Base-by-base conservation (phyloP, 2,329 filamentous ascomycete genomes). In the Gnomoniopsis sp. region DNA sequence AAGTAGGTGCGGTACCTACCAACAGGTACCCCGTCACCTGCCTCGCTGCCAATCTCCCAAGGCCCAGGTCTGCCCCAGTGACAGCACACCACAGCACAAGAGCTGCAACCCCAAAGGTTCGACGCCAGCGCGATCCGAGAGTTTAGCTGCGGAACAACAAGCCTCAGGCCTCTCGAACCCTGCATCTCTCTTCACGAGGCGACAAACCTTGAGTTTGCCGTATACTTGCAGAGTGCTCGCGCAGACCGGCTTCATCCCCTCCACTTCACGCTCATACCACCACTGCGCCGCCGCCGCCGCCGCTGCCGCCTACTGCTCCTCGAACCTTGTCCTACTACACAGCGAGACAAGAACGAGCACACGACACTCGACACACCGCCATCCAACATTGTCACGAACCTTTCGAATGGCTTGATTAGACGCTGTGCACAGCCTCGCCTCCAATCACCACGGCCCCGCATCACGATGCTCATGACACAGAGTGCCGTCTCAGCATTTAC, bases 401-500 rank as follows among this genome's bases (percentile, higher is more conserved):
- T 55, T 57, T 49, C 50, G 34, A 49, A 62, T 62, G 60, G 60
- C 57, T 57, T 50, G 19, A 33, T 49, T 49, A 44, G 53, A 56
- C 56, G 26, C 41, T 55, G 49, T 26, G 12, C 51, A 47, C n/a
- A n/a, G 23, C 38, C 8, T 17, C 46, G 10, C 47, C 17, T 43
- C 53, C 49, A 34, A 49, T 36, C 34, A 43, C 22, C 52, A 48
- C 36, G 51, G 33, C 53, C 63, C 63, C 65, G 65, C 60, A 63
- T 63, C 75, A 80, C 75, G 68, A 82, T 82, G 80, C 79, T 82
- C 67, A 81, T 82, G 79, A 80, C 78, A 69, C 75, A 77, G 73
- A 72, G 73, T 62, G 71, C 74, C 70, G 72, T 75, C 68, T 72
- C 75, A 72, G 74, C 76, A 75, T 68, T 76, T 68, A 70, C 69